Evolutionary conservation across 805 yeast species (phyloP).

Genomic region (Yarrowia phangngaensis): DNA sequence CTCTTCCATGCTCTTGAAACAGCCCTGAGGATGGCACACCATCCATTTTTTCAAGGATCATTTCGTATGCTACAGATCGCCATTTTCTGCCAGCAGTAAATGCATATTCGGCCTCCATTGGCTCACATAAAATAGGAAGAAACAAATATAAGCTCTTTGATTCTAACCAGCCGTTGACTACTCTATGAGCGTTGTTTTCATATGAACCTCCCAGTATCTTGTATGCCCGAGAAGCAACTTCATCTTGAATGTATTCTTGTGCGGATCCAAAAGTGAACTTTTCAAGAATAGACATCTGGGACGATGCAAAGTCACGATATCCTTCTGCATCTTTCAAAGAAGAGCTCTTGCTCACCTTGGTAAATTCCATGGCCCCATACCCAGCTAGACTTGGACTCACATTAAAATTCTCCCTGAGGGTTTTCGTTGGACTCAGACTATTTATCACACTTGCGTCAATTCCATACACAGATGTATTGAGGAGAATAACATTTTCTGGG

Average conservation of each 20-base stretch:
- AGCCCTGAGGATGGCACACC: not conserved
- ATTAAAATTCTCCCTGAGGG: not conserved
- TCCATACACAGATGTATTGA: slow-evolving; percentile 13
- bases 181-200: slow-evolving; percentile 19
- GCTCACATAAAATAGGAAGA: slow-evolving; percentile 9
- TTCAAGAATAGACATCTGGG: slow-evolving; percentile 12
- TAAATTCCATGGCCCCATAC: slow-evolving; percentile 21
- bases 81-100: slow-evolving; percentile 14
- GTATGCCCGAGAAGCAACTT: not conserved
- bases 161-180: slow-evolving; percentile 9
- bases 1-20: slow-evolving; percentile 9
- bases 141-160: not conserved
- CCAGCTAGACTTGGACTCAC: slow-evolving; percentile 3
- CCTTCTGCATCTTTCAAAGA: not conserved
- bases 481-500: slow-evolving; percentile 8
- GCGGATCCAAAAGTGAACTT: slow-evolving; percentile 1
- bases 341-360: slow-evolving; percentile 1
- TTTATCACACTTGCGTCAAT: slow-evolving; percentile 17
- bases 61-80: slow-evolving; percentile 15
- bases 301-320: not conserved
- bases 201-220: not conserved
- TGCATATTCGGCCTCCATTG: slow-evolving; percentile 3
- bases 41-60: slow-evolving; percentile 9
- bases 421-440: not conserved
- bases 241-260: not conserved